Evolutionary conservation across 495 filamentous ascomycete genomes (phyloP), one percentile per base, ranked within the genome.

Genomic region (Xylaria sp.): DNA sequence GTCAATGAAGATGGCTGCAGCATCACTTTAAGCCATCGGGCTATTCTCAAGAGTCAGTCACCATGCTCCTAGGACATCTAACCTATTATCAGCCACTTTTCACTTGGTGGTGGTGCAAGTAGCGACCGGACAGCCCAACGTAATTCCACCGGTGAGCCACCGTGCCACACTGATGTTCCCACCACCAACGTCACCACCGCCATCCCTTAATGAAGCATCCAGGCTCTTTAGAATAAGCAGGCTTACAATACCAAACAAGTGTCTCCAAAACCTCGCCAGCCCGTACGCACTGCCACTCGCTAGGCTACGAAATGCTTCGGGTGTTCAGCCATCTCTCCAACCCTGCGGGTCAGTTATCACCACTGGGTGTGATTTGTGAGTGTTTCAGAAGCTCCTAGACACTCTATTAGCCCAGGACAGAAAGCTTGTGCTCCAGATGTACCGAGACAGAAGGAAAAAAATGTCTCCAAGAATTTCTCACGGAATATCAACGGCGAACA

Each of bases 401-500:
- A n/a, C n/a, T n/a, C n/a, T n/a, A n/a, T n/a, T n/a, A n/a, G n/a
- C n/a, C n/a, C n/a, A n/a, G n/a, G n/a, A n/a, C n/a, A n/a, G n/a
- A n/a, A n/a, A n/a, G n/a, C n/a, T n/a, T n/a, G n/a, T n/a, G n/a
- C n/a, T n/a, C n/a, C n/a, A n/a, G n/a, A n/a, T n/a, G n/a, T n/a
- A n/a, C n/a, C n/a, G n/a, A n/a, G n/a, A n/a, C n/a, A n/a, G n/a
- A n/a, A n/a, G n/a, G n/a, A n/a, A n/a, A n/a, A n/a, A n/a, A n/a
- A n/a, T n/a, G n/a, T n/a, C n/a, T n/a, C n/a, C n/a, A n/a, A n/a
- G n/a, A n/a, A n/a, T n/a, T n/a, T n/a, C n/a, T n/a, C n/a, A n/a
- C n/a, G n/a, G n/a, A n/a, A n/a, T n/a, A n/a, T n/a, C 81, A 15
- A 85, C 86, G 67, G 88, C 84, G 80, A 85, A 85, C 82, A 85